Evolutionary conservation across 2,329 filamentous ascomycete species (phyloP).

Genomic region (Daldinia sp.): DNA sequence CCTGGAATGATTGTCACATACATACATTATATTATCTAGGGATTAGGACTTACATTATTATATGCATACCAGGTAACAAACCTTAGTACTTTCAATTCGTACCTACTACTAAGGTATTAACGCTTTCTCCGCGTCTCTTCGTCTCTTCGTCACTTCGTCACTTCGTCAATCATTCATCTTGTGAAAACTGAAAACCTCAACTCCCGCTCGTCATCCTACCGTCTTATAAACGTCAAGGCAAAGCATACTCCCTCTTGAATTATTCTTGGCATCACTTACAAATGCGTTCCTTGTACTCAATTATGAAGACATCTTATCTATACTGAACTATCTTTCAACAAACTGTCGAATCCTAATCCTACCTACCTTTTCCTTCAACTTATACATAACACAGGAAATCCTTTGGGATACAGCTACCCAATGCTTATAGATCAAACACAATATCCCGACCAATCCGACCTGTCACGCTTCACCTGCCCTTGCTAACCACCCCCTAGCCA

Average conservation of each 20-base stretch:
- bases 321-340: conserved; percentile 6
- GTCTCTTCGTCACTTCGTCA: no score
- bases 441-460: conserved; percentile 27
- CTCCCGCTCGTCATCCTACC: conserved; percentile 9
- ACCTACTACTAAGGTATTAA: not conserved
- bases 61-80: no score
- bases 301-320: not conserved
- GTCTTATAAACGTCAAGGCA: conserved; percentile 19
- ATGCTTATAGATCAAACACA: conserved; percentile 14
- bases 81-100: no score
- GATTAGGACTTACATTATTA: no score
- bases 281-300: not conserved
- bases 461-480: conserved; percentile 14
- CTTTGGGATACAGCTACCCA: not conserved
- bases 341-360: conserved; percentile 8
- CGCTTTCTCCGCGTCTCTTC: conserved; percentile 7
- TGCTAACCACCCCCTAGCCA: conserved; percentile 5
- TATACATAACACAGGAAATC: not conserved
- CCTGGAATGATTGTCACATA: conserved; percentile 1
- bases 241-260: not conserved
- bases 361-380: conserved; percentile 7
- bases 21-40: not conserved
- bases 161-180: conserved; percentile 1
- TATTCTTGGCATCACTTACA: conserved; percentile 2
- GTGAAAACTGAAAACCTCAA: not conserved